Evolutionary conservation across 305 asterid species (phyloP), one percentile per base, ranked within the genome.

Genomic region (Fraxinus latifolia): DNA sequence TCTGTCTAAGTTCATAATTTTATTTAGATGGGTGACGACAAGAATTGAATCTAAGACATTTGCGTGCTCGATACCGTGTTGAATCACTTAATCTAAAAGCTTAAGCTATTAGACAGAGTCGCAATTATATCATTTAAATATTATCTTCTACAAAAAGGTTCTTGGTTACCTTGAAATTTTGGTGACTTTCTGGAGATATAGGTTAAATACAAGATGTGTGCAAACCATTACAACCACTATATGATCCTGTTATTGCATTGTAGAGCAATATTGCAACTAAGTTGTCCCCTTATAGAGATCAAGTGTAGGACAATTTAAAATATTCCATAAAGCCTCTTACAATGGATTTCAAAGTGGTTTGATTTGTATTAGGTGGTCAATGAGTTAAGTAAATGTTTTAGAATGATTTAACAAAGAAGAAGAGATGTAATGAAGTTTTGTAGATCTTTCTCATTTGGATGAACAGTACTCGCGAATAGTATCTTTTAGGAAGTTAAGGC

Each of bases 201-300:
- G 76, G 68, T 65, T 73, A 50, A 62, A 78, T 78, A 25, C 19
- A 55, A 37, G 42, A 9, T 80, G 55, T 80, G 55, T 36, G 32
- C 73, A 65, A 14, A 44, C 39, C 76, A 74, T 72, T 73, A 74
- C 33, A 50, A 36, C 75, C 71, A 58, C 53, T 47, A 14, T 25
- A 77, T 82, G 73, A 65, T 55, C 50, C 17, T 77, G 47, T 47
- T 65, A 25, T 65, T 58, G 50, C 83, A 50, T 33, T 33, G 53
- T 19, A 34, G 21, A 17, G 21, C 55, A 60, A 21, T 14, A 74
- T 37, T 75, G 76, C 53, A 36, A 15, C 37, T 53, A 11, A 53
- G 53, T 36, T 17, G 5, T 65, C 75, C 75, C 36, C 81, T 78
- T 12, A 6, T 21, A 3, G n/a, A 21, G 60, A 78, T 11, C 81